A percentile compares a stretch with the other conserved stretches of the same genome.
These are phyloP conservation scores for Dentiscutata heterogama DNA, from an alignment of 371 early-diverging fungal genomes.

Conservation along the genomic window DNA sequence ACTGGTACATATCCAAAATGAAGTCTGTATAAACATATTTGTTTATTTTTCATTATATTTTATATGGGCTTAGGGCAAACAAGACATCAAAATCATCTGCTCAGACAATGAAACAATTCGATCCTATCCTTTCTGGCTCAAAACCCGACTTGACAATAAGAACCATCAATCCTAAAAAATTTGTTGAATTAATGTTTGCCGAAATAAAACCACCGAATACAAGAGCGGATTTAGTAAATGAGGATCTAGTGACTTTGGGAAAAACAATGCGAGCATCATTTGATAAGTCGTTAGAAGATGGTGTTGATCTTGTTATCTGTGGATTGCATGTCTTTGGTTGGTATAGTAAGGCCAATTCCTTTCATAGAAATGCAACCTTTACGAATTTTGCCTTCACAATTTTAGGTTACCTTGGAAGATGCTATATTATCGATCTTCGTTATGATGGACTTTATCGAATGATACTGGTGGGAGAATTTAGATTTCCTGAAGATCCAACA, in stretches of 20 bases:
- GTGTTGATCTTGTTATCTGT: conserved; percentile 21
- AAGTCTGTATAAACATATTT: background rate
- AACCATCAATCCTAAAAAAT: conserved; percentile 2
- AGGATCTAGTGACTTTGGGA: conserved; percentile 16
- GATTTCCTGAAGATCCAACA: conserved; percentile 6
- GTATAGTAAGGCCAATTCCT: background rate
- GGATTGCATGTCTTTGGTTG: conserved; percentile 20
- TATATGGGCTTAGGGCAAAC: conserved; percentile 20
- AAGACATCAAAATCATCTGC: conserved; percentile 24
- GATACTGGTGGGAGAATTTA: conserved; percentile 40
- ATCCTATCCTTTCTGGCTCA: background rate
- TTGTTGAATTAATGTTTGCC: conserved; percentile 17
- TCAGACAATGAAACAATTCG: background rate
- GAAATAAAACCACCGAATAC: conserved; percentile 24
- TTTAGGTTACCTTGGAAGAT: conserved; percentile 34
- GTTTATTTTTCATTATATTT: background rate
- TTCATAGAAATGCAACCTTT: background rate
- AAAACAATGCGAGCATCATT: conserved; percentile 27
- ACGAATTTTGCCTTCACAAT: background rate
- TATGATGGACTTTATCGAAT: conserved; percentile 42
- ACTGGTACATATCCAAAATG: background rate
- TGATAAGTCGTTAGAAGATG: conserved; percentile 32
- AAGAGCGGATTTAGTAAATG: background rate
- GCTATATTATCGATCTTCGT: conserved; percentile 40
- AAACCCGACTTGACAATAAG: conserved; percentile 21